phyloP scores from a whole-genome alignment of 176 grass and related monocot species.

The Cocos nucifera region DNA sequence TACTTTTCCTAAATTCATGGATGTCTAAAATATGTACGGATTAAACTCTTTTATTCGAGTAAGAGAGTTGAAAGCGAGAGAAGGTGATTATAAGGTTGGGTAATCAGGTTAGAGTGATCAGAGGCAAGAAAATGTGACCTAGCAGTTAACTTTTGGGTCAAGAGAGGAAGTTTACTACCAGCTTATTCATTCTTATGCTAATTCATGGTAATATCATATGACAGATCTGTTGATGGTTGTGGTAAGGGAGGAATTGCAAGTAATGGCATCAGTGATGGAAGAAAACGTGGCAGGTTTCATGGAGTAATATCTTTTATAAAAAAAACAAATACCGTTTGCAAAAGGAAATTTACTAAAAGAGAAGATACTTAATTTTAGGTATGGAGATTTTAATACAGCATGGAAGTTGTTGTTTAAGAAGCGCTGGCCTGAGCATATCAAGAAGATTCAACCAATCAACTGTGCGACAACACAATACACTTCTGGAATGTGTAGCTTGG shows the following conservation, averaged over 20 bases:
- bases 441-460: background rate
- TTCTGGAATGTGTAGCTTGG: slow-evolving; percentile 2
- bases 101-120: no score
- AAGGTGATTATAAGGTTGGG: no score
- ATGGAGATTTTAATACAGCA: slow-evolving; percentile 35
- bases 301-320: no score
- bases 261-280: slow-evolving; percentile 8
- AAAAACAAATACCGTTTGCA: no score
- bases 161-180: background rate
- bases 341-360: no score
- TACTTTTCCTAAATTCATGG: no score
- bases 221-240: slow-evolving; percentile 14
- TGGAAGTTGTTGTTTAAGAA: slow-evolving; percentile 43
- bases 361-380: slow-evolving; percentile 16
- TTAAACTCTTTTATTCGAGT: no score
- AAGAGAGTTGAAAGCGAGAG: no score
- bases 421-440: slow-evolving; percentile 34
- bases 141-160: background rate
- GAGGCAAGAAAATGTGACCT: no score
- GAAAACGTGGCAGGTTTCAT: slow-evolving; percentile 43
- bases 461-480: background rate
- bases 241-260: background rate
- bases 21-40: no score
- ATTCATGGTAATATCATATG: background rate
- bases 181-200: no score